Conservation (phyloP, 371 early-diverging fungal genomes). For the Globomyces sp. region DNA sequence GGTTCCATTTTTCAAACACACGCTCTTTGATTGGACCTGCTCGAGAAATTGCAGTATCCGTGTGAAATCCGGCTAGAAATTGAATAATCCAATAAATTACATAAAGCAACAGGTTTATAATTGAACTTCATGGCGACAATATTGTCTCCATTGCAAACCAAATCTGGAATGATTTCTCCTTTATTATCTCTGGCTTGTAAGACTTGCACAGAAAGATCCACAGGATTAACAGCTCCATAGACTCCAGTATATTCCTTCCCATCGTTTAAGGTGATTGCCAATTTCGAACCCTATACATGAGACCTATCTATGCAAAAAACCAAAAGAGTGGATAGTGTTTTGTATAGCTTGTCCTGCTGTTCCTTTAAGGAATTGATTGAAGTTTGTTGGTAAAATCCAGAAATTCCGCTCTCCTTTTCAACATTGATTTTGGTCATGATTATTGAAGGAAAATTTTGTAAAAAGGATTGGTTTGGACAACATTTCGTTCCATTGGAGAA, state of each 20-base stretch:
- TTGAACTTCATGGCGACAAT: no score
- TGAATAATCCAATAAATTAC: no score
- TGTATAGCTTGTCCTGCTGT: constrained; percentile 8
- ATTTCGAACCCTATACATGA: neutral
- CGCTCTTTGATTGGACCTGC: constrained; percentile 68
- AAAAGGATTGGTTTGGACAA: no score
- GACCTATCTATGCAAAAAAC: no score
- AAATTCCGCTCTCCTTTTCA: no score
- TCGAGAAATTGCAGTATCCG: constrained; percentile 87
- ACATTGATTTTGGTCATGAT: no score
- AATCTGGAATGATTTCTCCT: neutral
- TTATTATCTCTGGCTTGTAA: neutral
- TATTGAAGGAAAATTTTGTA: no score
- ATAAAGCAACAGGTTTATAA: no score
- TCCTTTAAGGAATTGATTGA: neutral
- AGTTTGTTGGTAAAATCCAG: no score
- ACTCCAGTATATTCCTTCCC: neutral
- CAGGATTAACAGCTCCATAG: constrained; percentile 1
- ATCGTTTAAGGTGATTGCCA: neutral
- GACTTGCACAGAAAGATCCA: neutral
- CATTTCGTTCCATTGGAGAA: no score
- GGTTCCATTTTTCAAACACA: constrained; percentile 83
- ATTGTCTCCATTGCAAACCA: neutral
- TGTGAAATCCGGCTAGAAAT: constrained; percentile 60
- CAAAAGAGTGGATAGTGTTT: neutral